Evolutionary conservation across 2,329 filamentous ascomycete species (phyloP).

Genomic region (Penicillium sp.): DNA sequence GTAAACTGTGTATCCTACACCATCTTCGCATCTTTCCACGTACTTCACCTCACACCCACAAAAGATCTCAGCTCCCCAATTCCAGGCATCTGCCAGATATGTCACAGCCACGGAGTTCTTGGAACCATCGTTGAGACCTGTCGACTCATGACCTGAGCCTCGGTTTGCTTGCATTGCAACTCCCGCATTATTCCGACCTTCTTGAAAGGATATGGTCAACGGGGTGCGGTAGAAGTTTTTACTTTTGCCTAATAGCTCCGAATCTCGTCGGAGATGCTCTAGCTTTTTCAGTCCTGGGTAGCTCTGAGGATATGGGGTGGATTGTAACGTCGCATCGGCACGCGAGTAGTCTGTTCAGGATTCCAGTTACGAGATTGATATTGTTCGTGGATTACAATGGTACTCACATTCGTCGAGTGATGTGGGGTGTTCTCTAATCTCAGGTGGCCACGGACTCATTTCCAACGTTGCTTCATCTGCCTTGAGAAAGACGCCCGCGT

Average conservation of each 20-base stretch:
- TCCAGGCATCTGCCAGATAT: conserved; percentile 70
- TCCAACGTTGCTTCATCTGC: conserved; percentile 58
- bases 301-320: conserved; percentile 12
- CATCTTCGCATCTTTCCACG: conserved; percentile 50
- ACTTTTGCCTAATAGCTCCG: conserved; percentile 40
- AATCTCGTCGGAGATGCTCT: conserved; percentile 6
- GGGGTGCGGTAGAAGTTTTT: neutral
- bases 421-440: conserved; percentile 32
- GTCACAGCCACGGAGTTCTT: conserved; percentile 60
- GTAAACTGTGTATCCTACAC: neutral
- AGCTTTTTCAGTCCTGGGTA: conserved; percentile 8
- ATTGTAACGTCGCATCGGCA: conserved; percentile 20
- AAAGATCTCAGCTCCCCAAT: conserved; percentile 71
- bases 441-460: conserved; percentile 58
- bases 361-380: neutral
- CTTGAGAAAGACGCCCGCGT: conserved; percentile 66
- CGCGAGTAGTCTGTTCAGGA: conserved; percentile 15
- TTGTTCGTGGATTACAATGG: neutral
- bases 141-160: neutral
- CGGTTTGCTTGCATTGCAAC: neutral
- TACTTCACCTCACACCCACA: conserved; percentile 68
- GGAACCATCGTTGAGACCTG: conserved; percentile 34
- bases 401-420: conserved; percentile 13
- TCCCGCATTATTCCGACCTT: neutral
- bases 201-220: neutral